Percentiles rank a stretch among this genome's conserved stretches.
Evolutionary conservation across 331 rosid species (phyloP).

Genomic region (Rhamnella rubrinervis): DNA sequence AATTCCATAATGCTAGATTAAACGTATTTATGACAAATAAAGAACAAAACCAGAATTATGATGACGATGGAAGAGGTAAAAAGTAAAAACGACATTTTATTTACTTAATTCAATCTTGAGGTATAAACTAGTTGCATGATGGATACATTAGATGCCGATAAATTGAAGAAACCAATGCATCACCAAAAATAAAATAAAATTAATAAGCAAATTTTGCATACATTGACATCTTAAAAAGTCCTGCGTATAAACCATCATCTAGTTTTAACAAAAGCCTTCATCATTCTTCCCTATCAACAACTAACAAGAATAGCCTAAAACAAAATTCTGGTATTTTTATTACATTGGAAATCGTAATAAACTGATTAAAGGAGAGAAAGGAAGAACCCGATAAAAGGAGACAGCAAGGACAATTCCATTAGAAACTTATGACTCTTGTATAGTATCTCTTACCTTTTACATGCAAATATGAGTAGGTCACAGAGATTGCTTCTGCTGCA

Average conservation of each 20-base stretch:
- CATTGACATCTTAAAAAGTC: not conserved
- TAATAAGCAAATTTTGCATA: not conserved
- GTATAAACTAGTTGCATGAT: too few species aligned
- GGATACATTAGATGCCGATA: too few species aligned
- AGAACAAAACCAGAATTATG: too few species aligned
- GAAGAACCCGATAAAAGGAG: not conserved
- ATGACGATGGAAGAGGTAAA: too few species aligned
- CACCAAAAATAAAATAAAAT: too few species aligned
- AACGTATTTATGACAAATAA: too few species aligned
- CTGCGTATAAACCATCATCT: not conserved
- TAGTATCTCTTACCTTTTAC: slow-evolving; percentile 30
- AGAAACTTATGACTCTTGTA: slow-evolving; percentile 18
- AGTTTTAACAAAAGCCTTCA: not conserved
- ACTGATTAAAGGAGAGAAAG: not conserved
- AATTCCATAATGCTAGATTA: too few species aligned
- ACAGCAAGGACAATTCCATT: slow-evolving; percentile 11
- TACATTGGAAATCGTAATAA: slow-evolving; percentile 17
- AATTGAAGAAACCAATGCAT: not conserved
- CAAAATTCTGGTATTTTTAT: slow-evolving; percentile 20
- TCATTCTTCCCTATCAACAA: slow-evolving; percentile 9
- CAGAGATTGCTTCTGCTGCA: slow-evolving; percentile 25
- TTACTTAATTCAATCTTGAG: too few species aligned
- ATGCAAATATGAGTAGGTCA: slow-evolving; percentile 2
- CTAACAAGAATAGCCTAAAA: slow-evolving; percentile 17
- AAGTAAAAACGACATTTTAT: too few species aligned